phyloP scores from a whole-genome alignment of 1,284 basidiomycete genomes.

The Rhodotorula sp. region DNA sequence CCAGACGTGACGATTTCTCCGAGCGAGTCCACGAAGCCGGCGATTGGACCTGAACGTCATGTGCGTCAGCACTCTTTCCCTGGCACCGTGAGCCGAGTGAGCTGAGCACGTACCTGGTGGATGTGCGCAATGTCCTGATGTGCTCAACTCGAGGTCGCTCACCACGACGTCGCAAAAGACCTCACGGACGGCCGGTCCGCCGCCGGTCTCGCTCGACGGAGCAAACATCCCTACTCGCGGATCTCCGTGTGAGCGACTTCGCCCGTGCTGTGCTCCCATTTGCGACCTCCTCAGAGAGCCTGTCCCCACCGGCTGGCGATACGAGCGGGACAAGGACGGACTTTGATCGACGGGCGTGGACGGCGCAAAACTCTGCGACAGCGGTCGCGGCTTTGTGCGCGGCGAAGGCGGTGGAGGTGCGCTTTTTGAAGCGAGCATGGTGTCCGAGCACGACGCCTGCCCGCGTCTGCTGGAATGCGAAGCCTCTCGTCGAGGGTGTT shows the following conservation, averaged over 20 bases:
- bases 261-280: not conserved
- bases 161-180: slow-evolving; percentile 39
- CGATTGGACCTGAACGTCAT: not conserved
- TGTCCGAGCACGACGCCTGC: too few relatives aligned
- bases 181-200: slow-evolving; percentile 6
- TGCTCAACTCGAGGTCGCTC: slow-evolving; percentile 13
- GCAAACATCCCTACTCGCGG: not conserved
- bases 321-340: slow-evolving; percentile 15
- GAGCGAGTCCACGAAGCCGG: slow-evolving; percentile 28
- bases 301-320: slow-evolving; percentile 23
- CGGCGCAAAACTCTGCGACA: slow-evolving; percentile 8
- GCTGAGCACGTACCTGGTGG: slow-evolving; percentile 15
- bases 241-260: slow-evolving; percentile 21
- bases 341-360: not conserved
- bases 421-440: too few relatives aligned
- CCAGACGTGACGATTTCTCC: slow-evolving; percentile 10
- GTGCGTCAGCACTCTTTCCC: not conserved
- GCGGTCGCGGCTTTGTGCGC: slow-evolving; percentile 1
- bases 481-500: too few relatives aligned
- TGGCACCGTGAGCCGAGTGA: not conserved
- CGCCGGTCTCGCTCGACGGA: not conserved
- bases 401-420: not conserved
- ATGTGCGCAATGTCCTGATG: not conserved
- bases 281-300: slow-evolving; percentile 7
- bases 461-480: too few relatives aligned